phyloP scores from a whole-genome alignment of 495 filamentous ascomycete genomes.

The Penicillium waksmanii region DNA sequence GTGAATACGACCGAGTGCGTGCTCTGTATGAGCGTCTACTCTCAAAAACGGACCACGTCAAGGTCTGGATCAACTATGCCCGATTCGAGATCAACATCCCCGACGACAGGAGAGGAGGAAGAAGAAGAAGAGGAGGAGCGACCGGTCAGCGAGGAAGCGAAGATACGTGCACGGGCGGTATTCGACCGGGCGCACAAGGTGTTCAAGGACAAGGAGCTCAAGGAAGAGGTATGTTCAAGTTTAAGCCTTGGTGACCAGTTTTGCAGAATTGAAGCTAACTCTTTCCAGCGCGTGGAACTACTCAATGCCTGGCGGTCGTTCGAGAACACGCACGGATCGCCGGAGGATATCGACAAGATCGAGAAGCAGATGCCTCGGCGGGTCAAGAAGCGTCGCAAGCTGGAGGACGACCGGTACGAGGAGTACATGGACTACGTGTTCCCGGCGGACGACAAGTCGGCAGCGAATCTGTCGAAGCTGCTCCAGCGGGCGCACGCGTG shows the following conservation, averaged over 20 bases:
- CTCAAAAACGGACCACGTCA: conserved; percentile 93
- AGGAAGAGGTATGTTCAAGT: conserved; percentile 69
- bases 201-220: conserved; percentile 91
- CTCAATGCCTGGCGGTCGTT: conserved; percentile 92
- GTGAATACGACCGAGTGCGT: conserved; percentile 81
- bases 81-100: conserved; percentile 92
- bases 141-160: conserved; percentile 80
- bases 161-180: conserved; percentile 75
- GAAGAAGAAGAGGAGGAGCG: conserved; percentile 64
- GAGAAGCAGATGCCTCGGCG: conserved; percentile 91
- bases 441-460: conserved; percentile 91
- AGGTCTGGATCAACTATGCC: conserved; percentile 97
- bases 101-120: conserved; percentile 67
- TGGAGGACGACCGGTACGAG: conserved; percentile 95
- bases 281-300: conserved; percentile 70
- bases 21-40: conserved; percentile 89
- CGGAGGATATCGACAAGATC: conserved; percentile 80
- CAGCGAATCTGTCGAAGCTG: conserved; percentile 80
- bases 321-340: conserved; percentile 78
- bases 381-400: conserved; percentile 90
- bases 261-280: conserved; percentile 31
- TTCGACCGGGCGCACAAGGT: conserved; percentile 86
- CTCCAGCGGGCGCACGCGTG: conserved; percentile 84
- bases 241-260: not conserved
- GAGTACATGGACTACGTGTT: conserved; percentile 98